Evolutionary conservation across 441 rosid species (phyloP), one percentile per base, ranked within the genome.

Genomic region (Adansonia grandidieri): DNA sequence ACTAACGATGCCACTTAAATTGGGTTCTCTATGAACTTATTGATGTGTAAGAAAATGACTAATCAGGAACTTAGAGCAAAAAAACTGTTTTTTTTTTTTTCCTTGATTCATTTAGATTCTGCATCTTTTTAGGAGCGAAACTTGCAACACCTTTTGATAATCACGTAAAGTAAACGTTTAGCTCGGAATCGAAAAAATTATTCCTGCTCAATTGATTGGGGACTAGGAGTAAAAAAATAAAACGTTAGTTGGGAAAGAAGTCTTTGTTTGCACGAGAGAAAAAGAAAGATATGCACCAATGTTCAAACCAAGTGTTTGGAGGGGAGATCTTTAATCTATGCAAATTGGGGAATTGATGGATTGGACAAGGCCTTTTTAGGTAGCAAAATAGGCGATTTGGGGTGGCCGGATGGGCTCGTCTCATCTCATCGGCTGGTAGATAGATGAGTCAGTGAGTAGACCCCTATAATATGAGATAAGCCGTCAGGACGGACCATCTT

Each of bases 401-500:
- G 61, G 32, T 58, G 32, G 32, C 32, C n/a, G 50, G 63, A 45
- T 17, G 28, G 64, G 47, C 32, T 28, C 32, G 32, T 28, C 32
- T 20, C 37, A 22, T 20, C 44, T 32, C 20, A 37, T 45, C 54
- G 32, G 10, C 32, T 17, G 37, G 71, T 42, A 60, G 9, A 66
- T 17, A 45, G 32, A 17, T 8, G 53, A 67, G 71, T 17, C 56
- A 48, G 57, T 13, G 54, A 48, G 42, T 69, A 22, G 56, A 54
- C 32, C 32, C 28, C 9, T 15, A 9, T 61, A 58, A 20, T 19
- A 19, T 42, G 5, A 60, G 37, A 65, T 53, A n/a, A 71, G 62
- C 74, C 47, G 74, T 51, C 74, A 51, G 44, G 9, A 4, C 57
- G 37, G 74, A 9, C 47, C 40, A 22, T 47, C 73, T 47, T 48